phyloP scores from a whole-genome alignment of 768 basidiomycete genomes.

The Phanerochaete sordida region DNA sequence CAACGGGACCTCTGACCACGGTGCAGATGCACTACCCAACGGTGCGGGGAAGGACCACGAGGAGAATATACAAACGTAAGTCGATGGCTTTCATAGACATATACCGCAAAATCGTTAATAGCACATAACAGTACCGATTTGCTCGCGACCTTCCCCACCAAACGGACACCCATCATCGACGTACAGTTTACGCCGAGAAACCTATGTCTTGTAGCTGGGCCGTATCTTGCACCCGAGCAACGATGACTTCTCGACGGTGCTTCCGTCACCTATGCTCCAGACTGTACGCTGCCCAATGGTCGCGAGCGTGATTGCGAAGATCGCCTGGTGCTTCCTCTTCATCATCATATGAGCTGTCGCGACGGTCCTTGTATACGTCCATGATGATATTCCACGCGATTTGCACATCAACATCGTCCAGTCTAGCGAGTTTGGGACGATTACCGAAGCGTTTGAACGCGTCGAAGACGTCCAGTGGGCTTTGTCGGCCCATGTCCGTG shows the following conservation, averaged over 20 bases:
- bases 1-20: conserved; percentile 15
- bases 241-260: conserved; percentile 28
- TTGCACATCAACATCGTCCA: too few relatives aligned
- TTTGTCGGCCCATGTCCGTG: too few relatives aligned
- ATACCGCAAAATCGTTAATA: conserved; percentile 9
- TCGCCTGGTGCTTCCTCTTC: background rate
- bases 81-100: conserved; percentile 13
- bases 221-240: conserved; percentile 58
- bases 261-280: background rate
- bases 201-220: conserved; percentile 85
- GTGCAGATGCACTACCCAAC: conserved; percentile 6
- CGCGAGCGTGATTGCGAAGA: background rate
- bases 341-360: background rate
- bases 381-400: too few relatives aligned
- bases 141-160: conserved; percentile 89
- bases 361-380: background rate
- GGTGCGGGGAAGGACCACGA: conserved; percentile 34
- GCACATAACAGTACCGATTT: conserved; percentile 68
- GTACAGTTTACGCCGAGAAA: conserved; percentile 95
- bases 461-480: too few relatives aligned
- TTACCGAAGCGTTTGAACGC: too few relatives aligned
- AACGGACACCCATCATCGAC: conserved; percentile 89
- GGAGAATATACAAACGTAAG: conserved; percentile 71
- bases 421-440: too few relatives aligned
- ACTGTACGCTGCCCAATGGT: background rate